Evolutionary conservation across 1,284 basidiomycete species (phyloP).

Genomic region (Pseudozyma tsukubaensis): DNA sequence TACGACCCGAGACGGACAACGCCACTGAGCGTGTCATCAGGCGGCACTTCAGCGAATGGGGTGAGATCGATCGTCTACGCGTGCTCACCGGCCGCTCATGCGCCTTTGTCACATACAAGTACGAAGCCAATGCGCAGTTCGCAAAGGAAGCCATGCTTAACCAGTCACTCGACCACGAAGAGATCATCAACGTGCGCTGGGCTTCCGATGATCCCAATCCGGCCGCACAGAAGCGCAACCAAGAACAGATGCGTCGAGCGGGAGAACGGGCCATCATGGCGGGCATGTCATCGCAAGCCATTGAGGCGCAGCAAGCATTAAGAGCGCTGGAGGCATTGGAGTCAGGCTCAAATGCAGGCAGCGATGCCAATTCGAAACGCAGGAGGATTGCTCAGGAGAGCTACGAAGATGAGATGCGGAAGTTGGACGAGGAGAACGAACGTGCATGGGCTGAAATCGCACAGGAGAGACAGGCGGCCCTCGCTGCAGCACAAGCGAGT

Average conservation of each 20-base stretch:
- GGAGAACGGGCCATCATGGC: slow-evolving; percentile 58
- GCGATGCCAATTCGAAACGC: slow-evolving; percentile 50
- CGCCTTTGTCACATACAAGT: slow-evolving; percentile 94
- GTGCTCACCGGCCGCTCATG: slow-evolving; percentile 93
- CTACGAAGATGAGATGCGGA: slow-evolving; percentile 56
- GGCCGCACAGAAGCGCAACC: slow-evolving; percentile 52
- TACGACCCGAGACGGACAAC: slow-evolving; percentile 43
- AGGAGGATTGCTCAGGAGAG: slow-evolving; percentile 37
- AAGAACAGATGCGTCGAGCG: slow-evolving; percentile 44
- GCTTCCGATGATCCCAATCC: slow-evolving; percentile 66
- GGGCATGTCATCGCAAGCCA: slow-evolving; percentile 49
- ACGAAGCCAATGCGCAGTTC: slow-evolving; percentile 88
- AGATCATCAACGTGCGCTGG: slow-evolving; percentile 82
- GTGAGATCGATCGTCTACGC: slow-evolving; percentile 91
- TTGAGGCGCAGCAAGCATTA: slow-evolving; percentile 50
- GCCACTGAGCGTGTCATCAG: slow-evolving; percentile 60
- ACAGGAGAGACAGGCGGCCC: slow-evolving; percentile 33
- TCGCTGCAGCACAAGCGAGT: slow-evolving; percentile 14
- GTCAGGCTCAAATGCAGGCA: slow-evolving; percentile 11
- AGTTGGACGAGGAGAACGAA: slow-evolving; percentile 63
- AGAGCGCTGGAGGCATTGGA: slow-evolving; percentile 48
- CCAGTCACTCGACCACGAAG: slow-evolving; percentile 96
- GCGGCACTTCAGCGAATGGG: slow-evolving; percentile 93
- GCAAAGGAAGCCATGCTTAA: slow-evolving; percentile 99
- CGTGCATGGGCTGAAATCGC: slow-evolving; percentile 61